Base-by-base conservation (phyloP, 768 basidiomycete genomes). In the Fomitopsis pulvina region DNA sequence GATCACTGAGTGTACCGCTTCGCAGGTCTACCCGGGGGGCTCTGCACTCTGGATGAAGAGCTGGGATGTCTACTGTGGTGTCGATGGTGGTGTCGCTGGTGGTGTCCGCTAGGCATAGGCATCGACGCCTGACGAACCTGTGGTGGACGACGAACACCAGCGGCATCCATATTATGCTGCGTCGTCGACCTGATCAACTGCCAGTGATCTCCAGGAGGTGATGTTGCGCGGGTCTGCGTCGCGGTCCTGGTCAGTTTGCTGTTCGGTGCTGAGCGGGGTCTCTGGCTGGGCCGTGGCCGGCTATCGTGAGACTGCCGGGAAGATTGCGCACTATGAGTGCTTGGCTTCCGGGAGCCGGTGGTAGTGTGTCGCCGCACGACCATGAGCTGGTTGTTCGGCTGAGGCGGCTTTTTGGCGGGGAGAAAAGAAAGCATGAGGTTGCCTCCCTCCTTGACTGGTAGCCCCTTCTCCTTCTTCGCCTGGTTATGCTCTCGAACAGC, bases 401-500 rank as follows among this genome's bases (percentile, higher is more conserved):
- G 27, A 5, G 34, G 34, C 14, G 25, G n/a, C 24, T 27, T 26
- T 7, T 28, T 44, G 16, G 39, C 8, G 18, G 43, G 43, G 10
- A 22, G 12, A 27, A 44, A 44, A 18, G 43, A 44, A 27, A 44
- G 20, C 18, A 12, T 7, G 43, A 18, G 10, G 24, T 26, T 43
- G 25, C 25, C 10, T 6, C 12, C 12, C 18, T 27, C 43, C 29
- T 29, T 18, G 43, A 8, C 22, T 27, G 9, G 18, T 14, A 29
- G 12, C 2, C 25, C 43, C n/a, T 44, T 44, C 43, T 44, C n/a
- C 25, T 44, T 44, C 43, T 66, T 58, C 51, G 64, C 54, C n/a
- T n/a, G n/a, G n/a, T n/a, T n/a, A n/a, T 18, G 18, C 59, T 60
- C 38, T 53, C 59, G 46, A 28, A 59, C 43, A 1, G 61, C 62